Evolutionary conservation across 192 early-diverging fungal genomes (phyloP).

Genomic region (Linnemannia zychae): DNA sequence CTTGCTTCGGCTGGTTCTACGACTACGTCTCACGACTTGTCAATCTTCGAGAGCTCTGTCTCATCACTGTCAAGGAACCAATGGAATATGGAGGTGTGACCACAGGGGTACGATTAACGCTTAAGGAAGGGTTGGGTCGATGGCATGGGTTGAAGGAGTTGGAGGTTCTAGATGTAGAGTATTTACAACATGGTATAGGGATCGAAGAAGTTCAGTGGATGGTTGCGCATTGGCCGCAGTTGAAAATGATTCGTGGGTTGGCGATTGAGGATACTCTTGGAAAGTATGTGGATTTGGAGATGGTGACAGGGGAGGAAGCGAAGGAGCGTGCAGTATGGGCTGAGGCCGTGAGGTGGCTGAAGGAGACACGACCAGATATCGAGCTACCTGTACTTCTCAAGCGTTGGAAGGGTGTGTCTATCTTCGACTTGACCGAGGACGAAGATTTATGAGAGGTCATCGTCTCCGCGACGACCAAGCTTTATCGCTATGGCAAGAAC

Average conservation of each 20-base stretch:
- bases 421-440: background rate
- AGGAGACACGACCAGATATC: slow-evolving; percentile 7
- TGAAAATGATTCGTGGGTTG: background rate
- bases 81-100: background rate
- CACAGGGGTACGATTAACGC: background rate
- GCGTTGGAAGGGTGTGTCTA: background rate
- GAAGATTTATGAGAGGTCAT: no score
- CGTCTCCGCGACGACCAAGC: no score
- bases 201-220: slow-evolving; percentile 26
- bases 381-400: background rate
- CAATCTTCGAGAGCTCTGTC: slow-evolving; percentile 18
- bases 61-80: background rate
- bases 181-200: slow-evolving; percentile 7
- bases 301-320: background rate
- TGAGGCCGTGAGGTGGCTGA: slow-evolving; percentile 13
- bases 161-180: slow-evolving; percentile 21
- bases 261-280: background rate
- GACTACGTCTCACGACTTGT: background rate
- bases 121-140: slow-evolving; percentile 7
- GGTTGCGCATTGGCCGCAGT: slow-evolving; percentile 14
- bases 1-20: slow-evolving; percentile 15
- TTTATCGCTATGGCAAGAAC: no score
- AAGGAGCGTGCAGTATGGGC: background rate
- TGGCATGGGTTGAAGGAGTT: slow-evolving; percentile 8
- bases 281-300: background rate